Evolutionary conservation across 768 basidiomycete genomes (phyloP).

Genomic region (Holtermanniella nyarrowii): DNA sequence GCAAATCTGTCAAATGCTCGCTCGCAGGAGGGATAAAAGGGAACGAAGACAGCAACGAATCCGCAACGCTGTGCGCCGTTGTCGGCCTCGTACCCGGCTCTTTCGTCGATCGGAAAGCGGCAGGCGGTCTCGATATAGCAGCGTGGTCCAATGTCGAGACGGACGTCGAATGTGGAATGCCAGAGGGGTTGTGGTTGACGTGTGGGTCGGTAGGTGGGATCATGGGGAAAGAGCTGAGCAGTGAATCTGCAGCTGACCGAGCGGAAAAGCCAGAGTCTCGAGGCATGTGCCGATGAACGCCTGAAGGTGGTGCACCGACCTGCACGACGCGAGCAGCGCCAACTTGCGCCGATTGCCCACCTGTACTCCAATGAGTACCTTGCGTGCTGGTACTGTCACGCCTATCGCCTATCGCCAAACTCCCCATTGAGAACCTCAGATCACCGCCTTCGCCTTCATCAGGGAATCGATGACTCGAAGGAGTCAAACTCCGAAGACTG

Average conservation of each 20-base stretch:
- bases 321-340: background rate
- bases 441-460: slow-evolving; percentile 12
- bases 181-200: background rate
- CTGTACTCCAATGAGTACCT: background rate
- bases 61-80: slow-evolving; percentile 22
- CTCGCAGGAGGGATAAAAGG: slow-evolving; percentile 25
- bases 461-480: background rate
- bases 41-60: slow-evolving; percentile 28
- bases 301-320: background rate
- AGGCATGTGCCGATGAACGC: background rate
- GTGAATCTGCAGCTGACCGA: slow-evolving; percentile 30
- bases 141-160: slow-evolving; percentile 17
- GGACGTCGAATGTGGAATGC: slow-evolving; percentile 24
- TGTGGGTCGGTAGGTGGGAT: slow-evolving; percentile 25
- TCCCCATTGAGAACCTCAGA: slow-evolving; percentile 40
- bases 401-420: slow-evolving; percentile 22
- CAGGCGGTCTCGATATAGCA: slow-evolving; percentile 8
- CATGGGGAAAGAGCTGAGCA: slow-evolving; percentile 36
- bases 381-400: background rate
- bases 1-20: slow-evolving; percentile 23
- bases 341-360: background rate
- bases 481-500: slow-evolving; percentile 5
- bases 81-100: slow-evolving; percentile 7
- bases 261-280: slow-evolving; percentile 25
- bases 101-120: slow-evolving; percentile 4